Evolutionary conservation across 257 asterid genomes (phyloP), one percentile per base, ranked within the genome.

Genomic region (Solanum virginianum): DNA sequence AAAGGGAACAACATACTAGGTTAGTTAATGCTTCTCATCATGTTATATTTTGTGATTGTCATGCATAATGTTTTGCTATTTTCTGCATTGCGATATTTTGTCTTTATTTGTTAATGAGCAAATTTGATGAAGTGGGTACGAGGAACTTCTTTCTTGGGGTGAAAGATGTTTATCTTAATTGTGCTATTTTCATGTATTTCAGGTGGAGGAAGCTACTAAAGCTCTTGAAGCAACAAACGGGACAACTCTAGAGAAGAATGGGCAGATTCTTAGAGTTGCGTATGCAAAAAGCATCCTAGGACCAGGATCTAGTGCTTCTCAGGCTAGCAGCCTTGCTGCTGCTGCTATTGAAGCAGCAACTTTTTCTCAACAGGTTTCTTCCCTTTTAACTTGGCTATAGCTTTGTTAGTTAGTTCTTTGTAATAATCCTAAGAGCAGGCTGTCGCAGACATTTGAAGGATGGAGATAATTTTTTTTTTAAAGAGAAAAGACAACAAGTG

Each of bases 341-440:
- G 99, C 99, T 87, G 99, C 99, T 57, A 96, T 96, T 91, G 99
- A 95, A 92, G 99, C 99, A 14, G 98, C 99, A 86, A 90, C 99
- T 29, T 96, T 96, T 92, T 95, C 99, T 62, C 99, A 96, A 91
- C 99, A 96, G 96, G 99, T 95, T 85, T 84, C 82, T 86, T 65
- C 56, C 88, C 85, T 26, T 79, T 85, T 87, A 89, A 75, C 85
- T 60, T 83, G 68, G 81, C 43, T 20, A 69, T 63, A 49, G 17
- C n/a, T 29, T 68, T 10, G 29, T 81, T 57, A 22, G 20, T 39
- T 56, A 13, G 57, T 39, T 47, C 15, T 60, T 83, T 47, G 80
- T 62, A 47, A 7, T 41, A 82, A 16, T 63, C 62, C 14, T 62
- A 60, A 15, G 55, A 63, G 62, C 20, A 66, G 85, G 26, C 29